These are phyloP conservation scores for Eucalyptus sp. DNA, from an alignment of 345 rosid species.

Conservation along the genomic window DNA sequence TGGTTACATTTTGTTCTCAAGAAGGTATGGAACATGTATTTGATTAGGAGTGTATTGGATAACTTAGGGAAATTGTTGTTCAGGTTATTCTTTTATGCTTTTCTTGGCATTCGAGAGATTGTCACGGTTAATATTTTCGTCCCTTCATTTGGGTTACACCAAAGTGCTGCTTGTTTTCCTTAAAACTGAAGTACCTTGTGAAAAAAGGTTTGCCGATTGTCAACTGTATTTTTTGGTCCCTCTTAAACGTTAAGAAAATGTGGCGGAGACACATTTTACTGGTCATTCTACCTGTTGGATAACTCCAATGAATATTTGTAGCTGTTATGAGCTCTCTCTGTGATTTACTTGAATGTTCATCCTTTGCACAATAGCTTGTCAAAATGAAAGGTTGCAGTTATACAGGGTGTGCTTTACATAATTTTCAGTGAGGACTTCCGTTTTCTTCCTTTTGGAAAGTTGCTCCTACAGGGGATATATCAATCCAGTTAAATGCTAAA, in stretches of 20 bases:
- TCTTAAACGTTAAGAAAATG: not conserved
- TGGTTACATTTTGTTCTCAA: not conserved
- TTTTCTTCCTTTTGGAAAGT: not conserved
- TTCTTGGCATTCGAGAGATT: not conserved
- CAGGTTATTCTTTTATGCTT: not conserved
- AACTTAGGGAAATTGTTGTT: not conserved
- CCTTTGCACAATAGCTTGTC: not conserved
- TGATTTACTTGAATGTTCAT: not conserved
- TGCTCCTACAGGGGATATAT: not conserved
- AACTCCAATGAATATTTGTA: not conserved
- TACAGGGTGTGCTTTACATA: not conserved
- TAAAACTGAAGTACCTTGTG: not conserved
- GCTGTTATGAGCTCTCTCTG: not conserved
- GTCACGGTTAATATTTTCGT: not conserved
- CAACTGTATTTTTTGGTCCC: not conserved
- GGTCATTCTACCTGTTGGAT: not conserved
- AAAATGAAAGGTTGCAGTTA: not conserved
- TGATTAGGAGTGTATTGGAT: not conserved
- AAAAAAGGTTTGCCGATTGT: not conserved
- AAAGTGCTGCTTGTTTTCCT: not conserved
- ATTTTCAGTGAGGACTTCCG: not conserved
- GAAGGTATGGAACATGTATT: not conserved
- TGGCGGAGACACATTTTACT: not conserved
- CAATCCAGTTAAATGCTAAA: not conserved
- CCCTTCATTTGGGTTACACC: not conserved